Conservation (phyloP, 2,329 filamentous ascomycete genomes). For the Aspergillus texensis region DNA sequence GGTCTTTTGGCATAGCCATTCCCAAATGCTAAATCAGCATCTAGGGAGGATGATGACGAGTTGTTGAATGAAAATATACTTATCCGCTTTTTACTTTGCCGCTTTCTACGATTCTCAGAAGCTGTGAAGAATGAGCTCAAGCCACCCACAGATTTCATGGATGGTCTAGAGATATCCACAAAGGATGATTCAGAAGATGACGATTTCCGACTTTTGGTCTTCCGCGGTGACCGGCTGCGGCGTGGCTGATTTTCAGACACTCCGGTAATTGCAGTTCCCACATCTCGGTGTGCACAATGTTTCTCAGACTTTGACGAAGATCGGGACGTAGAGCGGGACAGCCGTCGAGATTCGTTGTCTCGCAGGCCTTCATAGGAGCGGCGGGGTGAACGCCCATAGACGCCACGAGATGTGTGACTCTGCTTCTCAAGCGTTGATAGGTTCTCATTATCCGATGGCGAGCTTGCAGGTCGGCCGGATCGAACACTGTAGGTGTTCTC, state of each 20-base stretch:
- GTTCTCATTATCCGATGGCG: slow-evolving; percentile 32
- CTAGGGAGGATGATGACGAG: slow-evolving; percentile 68
- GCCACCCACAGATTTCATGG: slow-evolving; percentile 51
- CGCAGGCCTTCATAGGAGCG: slow-evolving; percentile 31
- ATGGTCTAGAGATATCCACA: slow-evolving; percentile 66
- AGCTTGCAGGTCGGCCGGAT: slow-evolving; percentile 49
- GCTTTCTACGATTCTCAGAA: slow-evolving; percentile 57
- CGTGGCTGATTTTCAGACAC: slow-evolving; percentile 31
- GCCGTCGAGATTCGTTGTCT: slow-evolving; percentile 29
- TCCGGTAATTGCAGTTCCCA: slow-evolving; percentile 41
- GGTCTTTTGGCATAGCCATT: slow-evolving; percentile 52
- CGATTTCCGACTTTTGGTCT: slow-evolving; percentile 33
- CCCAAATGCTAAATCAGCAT: slow-evolving; percentile 70
- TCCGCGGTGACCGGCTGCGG: slow-evolving; percentile 41
- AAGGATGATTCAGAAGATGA: slow-evolving; percentile 62
- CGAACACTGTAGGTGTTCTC: slow-evolving; percentile 64
- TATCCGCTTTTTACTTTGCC: slow-evolving; percentile 47
- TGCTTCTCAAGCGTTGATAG: slow-evolving; percentile 34
- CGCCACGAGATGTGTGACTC: slow-evolving; percentile 49
- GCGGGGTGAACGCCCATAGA: slow-evolving; percentile 33
- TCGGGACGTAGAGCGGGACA: slow-evolving; percentile 45
- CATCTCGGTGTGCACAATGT: slow-evolving; percentile 35
- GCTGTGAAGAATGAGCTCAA: slow-evolving; percentile 66
- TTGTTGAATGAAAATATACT: slow-evolving; percentile 63
- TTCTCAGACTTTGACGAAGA: slow-evolving; percentile 34